These are phyloP conservation scores for Styphnolobium japonicum DNA, from an alignment of 306 rosid species.

Conservation along the genomic window DNA sequence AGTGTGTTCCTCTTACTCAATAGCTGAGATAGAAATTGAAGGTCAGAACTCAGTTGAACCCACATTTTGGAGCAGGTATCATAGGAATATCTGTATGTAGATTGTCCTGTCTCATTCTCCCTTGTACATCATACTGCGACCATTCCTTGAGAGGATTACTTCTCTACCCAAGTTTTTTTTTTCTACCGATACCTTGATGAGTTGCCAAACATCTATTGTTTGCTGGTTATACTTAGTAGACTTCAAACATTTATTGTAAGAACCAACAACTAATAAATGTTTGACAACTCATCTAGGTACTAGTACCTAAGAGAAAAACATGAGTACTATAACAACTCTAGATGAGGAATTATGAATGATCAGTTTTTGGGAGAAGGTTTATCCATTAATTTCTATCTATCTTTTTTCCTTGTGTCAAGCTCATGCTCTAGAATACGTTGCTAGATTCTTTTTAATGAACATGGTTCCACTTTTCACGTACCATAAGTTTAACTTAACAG, in stretches of 20 bases:
- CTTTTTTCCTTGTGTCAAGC: too few relatives aligned
- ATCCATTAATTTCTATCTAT: not conserved
- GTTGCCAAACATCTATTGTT: not conserved
- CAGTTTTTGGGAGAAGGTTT: not conserved
- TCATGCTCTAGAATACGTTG: too few relatives aligned
- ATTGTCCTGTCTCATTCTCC: not conserved
- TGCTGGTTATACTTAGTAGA: not conserved
- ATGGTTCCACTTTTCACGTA: not conserved
- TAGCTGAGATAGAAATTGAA: constrained; percentile 31
- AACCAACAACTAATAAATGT: too few relatives aligned
- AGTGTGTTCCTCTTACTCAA: constrained; percentile 91
- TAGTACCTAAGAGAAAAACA: not conserved
- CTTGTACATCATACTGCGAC: constrained; percentile 1
- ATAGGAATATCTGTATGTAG: not conserved
- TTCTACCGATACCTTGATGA: not conserved
- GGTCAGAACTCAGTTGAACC: not conserved
- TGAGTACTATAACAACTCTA: not conserved
- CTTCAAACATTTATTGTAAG: not conserved
- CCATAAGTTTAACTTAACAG: not conserved
- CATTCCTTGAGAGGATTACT: not conserved
- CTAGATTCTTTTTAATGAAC: not conserved
- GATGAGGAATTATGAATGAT: not conserved
- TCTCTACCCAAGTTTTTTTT: not conserved
- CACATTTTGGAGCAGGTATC: constrained; percentile 8
- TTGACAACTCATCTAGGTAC: not conserved